Evolutionary conservation across 192 early-diverging fungal species (phyloP), one percentile per base, ranked within the genome.

Genomic region (Podila minutissima): DNA sequence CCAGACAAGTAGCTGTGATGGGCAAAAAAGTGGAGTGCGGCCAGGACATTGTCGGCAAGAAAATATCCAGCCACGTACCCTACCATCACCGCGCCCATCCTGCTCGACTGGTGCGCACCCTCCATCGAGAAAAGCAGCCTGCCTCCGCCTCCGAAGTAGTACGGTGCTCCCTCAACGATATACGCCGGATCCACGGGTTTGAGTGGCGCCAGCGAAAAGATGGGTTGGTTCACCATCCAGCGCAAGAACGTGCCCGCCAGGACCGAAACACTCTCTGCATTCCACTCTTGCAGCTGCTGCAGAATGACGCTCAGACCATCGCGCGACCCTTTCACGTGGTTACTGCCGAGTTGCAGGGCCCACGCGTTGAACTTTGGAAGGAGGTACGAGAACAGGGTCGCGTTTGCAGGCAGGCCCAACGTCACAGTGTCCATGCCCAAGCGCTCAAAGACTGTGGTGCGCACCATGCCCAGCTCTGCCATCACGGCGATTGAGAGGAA

Each of bases 91-190:
- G 66, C 53, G 4, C 59, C 38, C 29, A 63, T 67, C 31, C 51
- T 41, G 9, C 35, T 58, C 24, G 71, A 65, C 3, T 60, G 57
- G 6, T 69, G 75, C 20, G 62, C 66, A 20, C 64, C 66, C 46
- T 71, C 75, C 38, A 72, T 7, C 20, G 75, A 79, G 33, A 72
- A 22, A 1, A 79, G 31, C 1, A 79, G 41, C 11, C 75, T 48
- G 29, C 75, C 75, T 49, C 75, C 75, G 5, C 75, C 75, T 20
- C 75, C 75, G 20, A 79, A 37, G 33, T 67, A 79, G 33, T 72
- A 72, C 10, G 75, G 69, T 12, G 69, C 64, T 41, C 32, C 49
- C 20, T 31, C 37, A 0, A 64, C 59, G 22, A 58, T 58, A 11
- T 62, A 15, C 12, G 46, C 38, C 1, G 59, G 59, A 26, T 55